These are phyloP conservation scores for Citrus unshiu DNA, from an alignment of 345 rosid genomes.

Conservation along the genomic window DNA sequence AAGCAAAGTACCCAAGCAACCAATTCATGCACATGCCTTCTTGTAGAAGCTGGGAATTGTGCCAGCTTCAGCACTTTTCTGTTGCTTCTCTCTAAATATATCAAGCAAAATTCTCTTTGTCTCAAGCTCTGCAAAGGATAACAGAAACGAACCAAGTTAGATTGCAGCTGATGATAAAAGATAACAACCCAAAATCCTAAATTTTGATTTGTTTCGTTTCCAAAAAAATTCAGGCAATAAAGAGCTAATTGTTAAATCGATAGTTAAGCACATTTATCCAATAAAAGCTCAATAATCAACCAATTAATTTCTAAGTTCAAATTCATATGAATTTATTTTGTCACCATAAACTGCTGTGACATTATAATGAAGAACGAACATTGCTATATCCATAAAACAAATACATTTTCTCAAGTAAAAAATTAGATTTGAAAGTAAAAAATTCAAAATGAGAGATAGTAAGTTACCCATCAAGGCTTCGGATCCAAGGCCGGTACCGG, in stretches of 20 bases:
- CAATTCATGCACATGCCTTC: constrained; percentile 57
- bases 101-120: constrained; percentile 98
- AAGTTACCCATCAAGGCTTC: constrained; percentile 91
- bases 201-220: neutral
- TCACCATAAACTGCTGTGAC: neutral
- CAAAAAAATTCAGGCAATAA: neutral
- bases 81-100: constrained; percentile 95
- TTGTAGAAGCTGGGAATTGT: constrained; percentile 89
- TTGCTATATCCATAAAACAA: neutral
- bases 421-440: neutral
- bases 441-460: neutral
- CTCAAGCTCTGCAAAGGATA: constrained; percentile 68
- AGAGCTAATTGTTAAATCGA: neutral
- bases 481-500: constrained; percentile 97
- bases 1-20: constrained; percentile 11
- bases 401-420: neutral
- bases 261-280: neutral
- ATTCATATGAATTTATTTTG: neutral
- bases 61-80: constrained; percentile 85
- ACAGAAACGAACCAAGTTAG: constrained; percentile 4
- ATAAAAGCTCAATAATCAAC: neutral
- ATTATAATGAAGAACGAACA: neutral
- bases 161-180: neutral
- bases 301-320: neutral
- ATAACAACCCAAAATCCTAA: neutral